These are phyloP conservation scores for Aleurites moluccanus DNA, from an alignment of 441 rosid genomes.

Conservation along the genomic window DNA sequence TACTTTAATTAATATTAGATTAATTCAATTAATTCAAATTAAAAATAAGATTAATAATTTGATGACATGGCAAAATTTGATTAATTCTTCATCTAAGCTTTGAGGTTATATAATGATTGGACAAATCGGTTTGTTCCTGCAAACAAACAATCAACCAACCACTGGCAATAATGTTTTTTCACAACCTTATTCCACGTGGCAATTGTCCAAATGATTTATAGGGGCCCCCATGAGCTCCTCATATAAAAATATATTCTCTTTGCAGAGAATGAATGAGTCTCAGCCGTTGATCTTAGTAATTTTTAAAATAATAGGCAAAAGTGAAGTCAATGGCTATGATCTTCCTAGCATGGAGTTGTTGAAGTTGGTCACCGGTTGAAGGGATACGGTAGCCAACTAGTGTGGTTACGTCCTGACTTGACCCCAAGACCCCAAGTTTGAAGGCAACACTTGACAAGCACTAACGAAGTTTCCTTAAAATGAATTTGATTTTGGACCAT, in stretches of 20 bases:
- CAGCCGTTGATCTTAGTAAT: neutral
- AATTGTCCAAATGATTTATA: neutral
- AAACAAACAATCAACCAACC: neutral
- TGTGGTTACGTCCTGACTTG: neutral
- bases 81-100: too few relatives aligned
- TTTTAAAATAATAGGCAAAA: neutral
- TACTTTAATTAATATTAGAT: too few relatives aligned
- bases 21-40: too few relatives aligned
- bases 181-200: neutral
- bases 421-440: neutral
- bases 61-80: too few relatives aligned
- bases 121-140: too few relatives aligned
- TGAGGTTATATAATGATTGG: too few relatives aligned
- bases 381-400: neutral
- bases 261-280: neutral
- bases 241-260: neutral
- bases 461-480: neutral
- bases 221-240: neutral
- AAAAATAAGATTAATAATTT: too few relatives aligned
- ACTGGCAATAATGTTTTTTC: neutral
- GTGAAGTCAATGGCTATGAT: conserved; percentile 17
- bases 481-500: neutral
- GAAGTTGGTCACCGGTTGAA: conserved; percentile 35
- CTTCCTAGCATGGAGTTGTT: conserved; percentile 16
- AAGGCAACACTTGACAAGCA: neutral